These are phyloP conservation scores for Amaranthus hypochondriacus DNA, from an alignment of 148 eudicot species.

Conservation along the genomic window DNA sequence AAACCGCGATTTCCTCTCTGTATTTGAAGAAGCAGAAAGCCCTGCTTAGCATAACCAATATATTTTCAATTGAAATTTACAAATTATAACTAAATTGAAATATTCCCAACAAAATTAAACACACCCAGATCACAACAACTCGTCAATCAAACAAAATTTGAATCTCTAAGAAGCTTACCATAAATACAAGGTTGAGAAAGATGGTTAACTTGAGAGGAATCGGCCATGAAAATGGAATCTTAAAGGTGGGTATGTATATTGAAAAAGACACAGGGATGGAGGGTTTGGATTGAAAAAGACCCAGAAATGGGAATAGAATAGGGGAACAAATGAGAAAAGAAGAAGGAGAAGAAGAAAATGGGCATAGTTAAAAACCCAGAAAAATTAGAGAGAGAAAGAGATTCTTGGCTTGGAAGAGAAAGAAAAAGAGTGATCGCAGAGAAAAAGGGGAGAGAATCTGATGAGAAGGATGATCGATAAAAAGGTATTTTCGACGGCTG, in stretches of 20 bases:
- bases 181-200: slow-evolving; percentile 65
- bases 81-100: not conserved
- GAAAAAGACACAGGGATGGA: slow-evolving; percentile 27
- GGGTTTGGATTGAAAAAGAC: slow-evolving; percentile 55
- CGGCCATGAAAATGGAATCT: slow-evolving; percentile 46
- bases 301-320: slow-evolving; percentile 24
- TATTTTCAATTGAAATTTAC: not conserved
- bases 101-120: slow-evolving; percentile 1
- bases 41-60: slow-evolving; percentile 32
- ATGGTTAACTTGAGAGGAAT: slow-evolving; percentile 54
- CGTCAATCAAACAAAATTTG: not conserved
- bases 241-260: slow-evolving; percentile 7
- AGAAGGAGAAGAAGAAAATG: slow-evolving; percentile 28
- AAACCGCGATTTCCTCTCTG: slow-evolving; percentile 67
- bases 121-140: not conserved
- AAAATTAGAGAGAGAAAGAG: slow-evolving; percentile 23
- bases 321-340: slow-evolving; percentile 16
- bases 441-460: slow-evolving; percentile 48
- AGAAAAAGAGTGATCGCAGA: slow-evolving; percentile 16
- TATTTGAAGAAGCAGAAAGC: slow-evolving; percentile 39
- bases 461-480: slow-evolving; percentile 33
- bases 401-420: slow-evolving; percentile 78
- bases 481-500: slow-evolving; percentile 39
- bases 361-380: slow-evolving; percentile 25
- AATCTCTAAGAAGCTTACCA: slow-evolving; percentile 25